Evolutionary conservation across 2,329 filamentous ascomycete genomes (phyloP).

Genomic region (Gremmenia infestans): DNA sequence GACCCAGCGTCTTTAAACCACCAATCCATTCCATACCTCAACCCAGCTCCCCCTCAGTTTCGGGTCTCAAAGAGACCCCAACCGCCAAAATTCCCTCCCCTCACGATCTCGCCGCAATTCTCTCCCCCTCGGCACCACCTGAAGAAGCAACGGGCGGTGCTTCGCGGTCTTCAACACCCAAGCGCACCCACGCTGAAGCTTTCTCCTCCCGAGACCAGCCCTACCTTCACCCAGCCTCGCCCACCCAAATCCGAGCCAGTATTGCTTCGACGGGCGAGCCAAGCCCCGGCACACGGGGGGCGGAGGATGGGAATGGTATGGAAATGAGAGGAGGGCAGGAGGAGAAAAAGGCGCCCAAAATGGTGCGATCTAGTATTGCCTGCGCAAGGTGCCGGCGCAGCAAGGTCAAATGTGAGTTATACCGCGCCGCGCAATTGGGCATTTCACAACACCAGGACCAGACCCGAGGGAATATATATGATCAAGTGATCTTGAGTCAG

Average conservation of each 20-base stretch:
- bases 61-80: conserved; percentile 25
- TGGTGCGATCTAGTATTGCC: conserved; percentile 74
- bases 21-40: background rate
- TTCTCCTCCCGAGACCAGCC: conserved; percentile 25
- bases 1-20: background rate
- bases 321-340: conserved; percentile 33
- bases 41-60: conserved; percentile 1
- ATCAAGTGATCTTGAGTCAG: background rate
- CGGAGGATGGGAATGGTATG: conserved; percentile 26
- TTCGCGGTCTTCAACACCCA: conserved; percentile 28
- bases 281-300: conserved; percentile 19
- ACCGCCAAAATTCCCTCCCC: conserved; percentile 34
- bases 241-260: conserved; percentile 21
- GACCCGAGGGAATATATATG: background rate
- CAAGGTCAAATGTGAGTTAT: conserved; percentile 74
- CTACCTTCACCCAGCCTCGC: conserved; percentile 30
- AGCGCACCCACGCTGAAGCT: conserved; percentile 31
- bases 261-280: conserved; percentile 22
- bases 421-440: background rate
- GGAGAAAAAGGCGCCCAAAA: conserved; percentile 40
- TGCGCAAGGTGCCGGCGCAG: conserved; percentile 71
- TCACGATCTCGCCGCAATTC: conserved; percentile 33
- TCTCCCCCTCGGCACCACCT: conserved; percentile 29
- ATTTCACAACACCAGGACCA: background rate
- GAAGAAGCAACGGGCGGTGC: conserved; percentile 18